phyloP scores from a whole-genome alignment of 176 grass and related monocot species.

The Guadua angustifolia region DNA sequence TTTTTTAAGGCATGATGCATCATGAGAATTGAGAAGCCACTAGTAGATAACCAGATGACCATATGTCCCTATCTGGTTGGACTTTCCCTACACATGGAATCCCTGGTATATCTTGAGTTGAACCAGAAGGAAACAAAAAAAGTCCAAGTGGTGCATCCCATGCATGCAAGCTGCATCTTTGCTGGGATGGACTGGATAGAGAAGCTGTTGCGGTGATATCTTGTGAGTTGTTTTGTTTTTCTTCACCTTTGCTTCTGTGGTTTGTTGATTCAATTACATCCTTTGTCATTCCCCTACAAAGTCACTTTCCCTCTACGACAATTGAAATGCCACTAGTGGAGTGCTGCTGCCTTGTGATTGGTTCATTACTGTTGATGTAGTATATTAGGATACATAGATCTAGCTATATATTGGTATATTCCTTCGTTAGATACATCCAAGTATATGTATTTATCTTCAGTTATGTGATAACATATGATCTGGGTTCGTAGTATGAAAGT shows the following conservation, averaged over 20 bases:
- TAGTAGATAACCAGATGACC: conserved; percentile 28
- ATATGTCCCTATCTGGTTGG: conserved; percentile 54
- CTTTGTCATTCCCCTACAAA: conserved; percentile 43
- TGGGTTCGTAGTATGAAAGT: not conserved
- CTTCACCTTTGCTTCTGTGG: conserved; percentile 27
- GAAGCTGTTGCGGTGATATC: conserved; percentile 3
- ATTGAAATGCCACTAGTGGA: conserved; percentile 47
- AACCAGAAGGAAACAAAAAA: conserved; percentile 47
- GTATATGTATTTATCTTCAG: not conserved
- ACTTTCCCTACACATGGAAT: conserved; percentile 44
- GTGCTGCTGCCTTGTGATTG: conserved; percentile 33
- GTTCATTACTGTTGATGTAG: not conserved
- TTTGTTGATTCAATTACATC: conserved; percentile 36
- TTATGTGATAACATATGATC: not conserved
- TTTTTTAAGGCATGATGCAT: conserved; percentile 20
- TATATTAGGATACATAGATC: conserved; percentile 28
- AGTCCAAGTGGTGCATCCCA: conserved; percentile 52
- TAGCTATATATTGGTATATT: not conserved
- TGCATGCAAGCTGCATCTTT: conserved; percentile 47
- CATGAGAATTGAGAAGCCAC: conserved; percentile 41
- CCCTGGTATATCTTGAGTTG: conserved; percentile 41
- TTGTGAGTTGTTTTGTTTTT: conserved; percentile 31
- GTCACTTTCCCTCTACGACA: conserved; percentile 46
- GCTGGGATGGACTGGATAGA: conserved; percentile 20
- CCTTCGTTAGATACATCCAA: not conserved